Base-by-base conservation (phyloP, 371 early-diverging fungal species). In the Lichtheimia corymbifera region DNA sequence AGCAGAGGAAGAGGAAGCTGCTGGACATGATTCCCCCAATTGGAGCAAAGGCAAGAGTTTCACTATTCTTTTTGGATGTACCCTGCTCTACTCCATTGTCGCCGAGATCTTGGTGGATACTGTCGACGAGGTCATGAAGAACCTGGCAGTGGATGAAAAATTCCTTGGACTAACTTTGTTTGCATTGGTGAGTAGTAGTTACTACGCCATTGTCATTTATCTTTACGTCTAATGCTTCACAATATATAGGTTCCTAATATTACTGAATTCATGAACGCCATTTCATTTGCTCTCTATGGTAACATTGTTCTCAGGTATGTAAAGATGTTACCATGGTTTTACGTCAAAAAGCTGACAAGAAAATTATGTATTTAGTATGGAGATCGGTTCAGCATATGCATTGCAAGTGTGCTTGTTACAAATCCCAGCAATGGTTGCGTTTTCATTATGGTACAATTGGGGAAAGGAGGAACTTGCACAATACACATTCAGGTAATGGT, bases 371-470 rank as follows among this genome's bases (percentile, higher is more conserved):
- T 62, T 12, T 66, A 83, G 84, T 66, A 86, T 97, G 77, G 98
- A 97, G 74, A 97, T 97, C 66, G 97, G 96, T n/a, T 95, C 94
- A 17, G 96, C 96, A 1, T 97, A 97, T 73, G 93, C 96, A 13
- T 85, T 96, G 52, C 97, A 98, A 73, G 96, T 96, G 2, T 92
- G 95, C n/a, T 72, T 98, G 62, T 73, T 97, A 54, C 96, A 97
- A 77, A 95, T 97, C 58, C 97, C 97, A 0, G 88, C 88, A n/a
- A 84, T 96, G 86, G 95, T 96, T 25, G 90, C 83, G 20, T 91
- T 94, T 67, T 91, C 92, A 5, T 83, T 85, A 5, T 91, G 84
- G 76, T 87, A 84, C 64, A 86, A 84, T 55, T 76, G 77, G 67
- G 79, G 74, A 25, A 73, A 73, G 50, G 69, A 62, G 22, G 72